A percentile compares a stretch with the other conserved stretches of the same genome.
Conservation (phyloP, 106 monocot species). For the Dendrobium catenatum region DNA sequence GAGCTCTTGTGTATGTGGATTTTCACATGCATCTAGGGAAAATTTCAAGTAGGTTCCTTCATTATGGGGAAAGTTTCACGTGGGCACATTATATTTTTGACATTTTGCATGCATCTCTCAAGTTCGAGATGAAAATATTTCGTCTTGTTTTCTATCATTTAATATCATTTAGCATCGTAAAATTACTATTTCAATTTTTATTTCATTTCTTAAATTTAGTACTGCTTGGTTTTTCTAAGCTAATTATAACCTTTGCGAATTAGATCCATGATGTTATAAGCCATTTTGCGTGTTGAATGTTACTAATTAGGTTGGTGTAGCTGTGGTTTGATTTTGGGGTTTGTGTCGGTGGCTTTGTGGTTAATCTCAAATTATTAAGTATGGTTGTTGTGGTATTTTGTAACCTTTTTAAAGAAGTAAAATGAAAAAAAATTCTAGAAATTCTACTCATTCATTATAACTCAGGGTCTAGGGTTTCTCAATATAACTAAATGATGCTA, state of each 20-base stretch:
- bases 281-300: background rate
- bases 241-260: background rate
- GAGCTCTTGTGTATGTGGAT: background rate
- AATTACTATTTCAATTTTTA: background rate
- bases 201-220: background rate
- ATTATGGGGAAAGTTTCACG: background rate
- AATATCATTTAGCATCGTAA: background rate
- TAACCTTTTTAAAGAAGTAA: background rate
- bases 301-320: background rate
- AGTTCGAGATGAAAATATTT: background rate
- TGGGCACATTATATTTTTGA: background rate
- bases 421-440: background rate
- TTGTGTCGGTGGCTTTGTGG: too few relatives aligned
- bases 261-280: background rate
- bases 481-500: background rate
- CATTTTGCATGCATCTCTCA: background rate
- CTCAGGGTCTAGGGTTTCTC: background rate
- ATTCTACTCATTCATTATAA: background rate
- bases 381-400: background rate
- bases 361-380: background rate
- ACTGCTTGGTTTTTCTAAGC: background rate
- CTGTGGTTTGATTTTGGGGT: background rate
- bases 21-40: background rate
- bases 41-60: background rate
- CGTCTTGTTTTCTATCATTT: background rate